These are phyloP conservation scores for Coniochaeta hoffmannii DNA, from an alignment of 2,329 filamentous ascomycete species.

Conservation along the genomic window DNA sequence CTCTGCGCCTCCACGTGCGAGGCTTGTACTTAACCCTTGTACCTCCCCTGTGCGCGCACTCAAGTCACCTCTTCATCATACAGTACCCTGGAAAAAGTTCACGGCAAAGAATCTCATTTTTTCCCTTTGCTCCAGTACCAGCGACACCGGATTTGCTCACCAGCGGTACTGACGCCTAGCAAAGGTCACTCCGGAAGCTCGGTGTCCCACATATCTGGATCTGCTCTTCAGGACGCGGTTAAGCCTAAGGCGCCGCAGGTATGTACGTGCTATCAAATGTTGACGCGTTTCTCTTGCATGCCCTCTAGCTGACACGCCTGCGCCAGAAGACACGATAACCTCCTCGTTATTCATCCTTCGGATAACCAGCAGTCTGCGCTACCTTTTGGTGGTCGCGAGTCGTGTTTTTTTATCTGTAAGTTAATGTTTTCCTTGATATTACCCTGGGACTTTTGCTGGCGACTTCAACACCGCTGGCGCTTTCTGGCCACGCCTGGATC, in stretches of 20 bases:
- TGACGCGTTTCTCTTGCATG: background rate
- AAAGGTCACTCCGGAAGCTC: background rate
- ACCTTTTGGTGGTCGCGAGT: background rate
- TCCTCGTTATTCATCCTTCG: background rate
- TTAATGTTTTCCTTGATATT: background rate
- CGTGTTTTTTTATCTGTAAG: background rate
- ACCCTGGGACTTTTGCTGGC: background rate
- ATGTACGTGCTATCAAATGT: background rate
- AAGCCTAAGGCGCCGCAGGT: background rate
- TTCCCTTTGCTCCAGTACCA: background rate
- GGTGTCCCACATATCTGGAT: background rate
- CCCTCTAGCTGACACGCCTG: background rate
- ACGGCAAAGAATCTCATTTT: background rate
- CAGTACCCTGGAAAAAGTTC: conserved; percentile 1
- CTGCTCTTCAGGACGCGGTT: background rate
- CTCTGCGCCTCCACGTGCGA: background rate
- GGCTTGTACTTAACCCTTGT: conserved; percentile 2
- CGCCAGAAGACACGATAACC: background rate
- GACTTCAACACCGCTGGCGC: background rate
- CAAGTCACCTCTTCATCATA: background rate
- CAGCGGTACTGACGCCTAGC: background rate
- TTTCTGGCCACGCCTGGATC: background rate
- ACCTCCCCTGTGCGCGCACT: background rate
- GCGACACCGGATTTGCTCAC: background rate
- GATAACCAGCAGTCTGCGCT: background rate